Evolutionary conservation across 129 eudicot genomes (phyloP).

Genomic region (Arctium lappa): DNA sequence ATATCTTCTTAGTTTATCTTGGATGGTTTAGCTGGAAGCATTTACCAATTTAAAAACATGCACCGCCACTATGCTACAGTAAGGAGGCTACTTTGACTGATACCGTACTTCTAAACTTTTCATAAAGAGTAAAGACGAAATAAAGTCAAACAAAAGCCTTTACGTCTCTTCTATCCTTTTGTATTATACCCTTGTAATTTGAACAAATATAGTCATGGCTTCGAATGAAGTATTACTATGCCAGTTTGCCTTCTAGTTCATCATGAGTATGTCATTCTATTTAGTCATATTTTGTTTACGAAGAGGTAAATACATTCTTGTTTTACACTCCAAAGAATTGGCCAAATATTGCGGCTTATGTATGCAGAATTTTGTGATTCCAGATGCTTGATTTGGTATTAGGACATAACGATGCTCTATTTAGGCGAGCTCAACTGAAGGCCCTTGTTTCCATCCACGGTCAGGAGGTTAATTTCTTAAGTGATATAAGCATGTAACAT

Average conservation of each 20-base stretch:
- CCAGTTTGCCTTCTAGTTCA: neutral
- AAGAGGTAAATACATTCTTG: neutral
- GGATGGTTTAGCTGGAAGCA: no score
- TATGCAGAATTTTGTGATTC: slow-evolving; percentile 17
- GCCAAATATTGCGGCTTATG: neutral
- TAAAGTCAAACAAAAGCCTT: neutral
- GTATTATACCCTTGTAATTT: neutral
- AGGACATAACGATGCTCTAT: slow-evolving; percentile 87
- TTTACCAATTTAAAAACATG: no score
- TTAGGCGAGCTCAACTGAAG: slow-evolving; percentile 92
- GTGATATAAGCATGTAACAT: neutral
- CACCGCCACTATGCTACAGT: no score
- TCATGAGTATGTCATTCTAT: neutral
- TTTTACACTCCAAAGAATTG: neutral
- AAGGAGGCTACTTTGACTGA: no score
- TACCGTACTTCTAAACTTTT: no score
- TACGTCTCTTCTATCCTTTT: neutral
- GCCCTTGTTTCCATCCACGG: slow-evolving; percentile 96
- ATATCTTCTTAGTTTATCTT: no score
- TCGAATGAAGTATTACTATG: neutral
- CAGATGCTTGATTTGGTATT: slow-evolving; percentile 83
- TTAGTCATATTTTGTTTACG: neutral
- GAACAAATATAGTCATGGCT: slow-evolving; percentile 4
- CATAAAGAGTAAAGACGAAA: no score
- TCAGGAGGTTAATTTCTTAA: slow-evolving; percentile 51